Percentiles rank a stretch among this genome's conserved stretches.
phyloP scores from a whole-genome alignment of 805 yeast species.

The Phaffomyces antillensis region DNA sequence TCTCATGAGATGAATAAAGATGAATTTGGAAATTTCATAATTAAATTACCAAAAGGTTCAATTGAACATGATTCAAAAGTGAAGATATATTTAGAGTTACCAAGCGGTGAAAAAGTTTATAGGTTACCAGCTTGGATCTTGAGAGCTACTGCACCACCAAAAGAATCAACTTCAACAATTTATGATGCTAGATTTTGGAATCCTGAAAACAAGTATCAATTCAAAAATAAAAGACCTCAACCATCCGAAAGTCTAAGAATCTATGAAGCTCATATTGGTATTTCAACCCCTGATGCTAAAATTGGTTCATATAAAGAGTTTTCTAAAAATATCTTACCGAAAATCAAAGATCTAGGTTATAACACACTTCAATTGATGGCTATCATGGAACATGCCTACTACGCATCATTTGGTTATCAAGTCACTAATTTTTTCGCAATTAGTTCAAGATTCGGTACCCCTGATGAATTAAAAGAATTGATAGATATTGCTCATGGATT shows the following conservation, averaged over 20 bases:
- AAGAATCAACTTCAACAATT: conserved; percentile 37
- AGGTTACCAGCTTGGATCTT: conserved; percentile 86
- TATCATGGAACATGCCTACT: conserved; percentile 96
- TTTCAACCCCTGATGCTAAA: conserved; percentile 83
- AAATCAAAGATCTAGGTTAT: conserved; percentile 78
- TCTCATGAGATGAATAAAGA: conserved; percentile 51
- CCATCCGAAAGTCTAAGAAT: conserved; percentile 52
- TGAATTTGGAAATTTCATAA: conserved; percentile 63
- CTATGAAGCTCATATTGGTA: conserved; percentile 95
- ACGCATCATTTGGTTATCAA: conserved; percentile 97
- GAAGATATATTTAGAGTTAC: conserved; percentile 57
- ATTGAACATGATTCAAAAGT: conserved; percentile 79
- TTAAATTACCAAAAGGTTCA: conserved; percentile 55
- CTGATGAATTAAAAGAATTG: conserved; percentile 87
- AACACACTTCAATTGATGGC: conserved; percentile 96
- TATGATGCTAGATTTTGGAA: conserved; percentile 95
- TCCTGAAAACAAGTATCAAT: conserved; percentile 42
- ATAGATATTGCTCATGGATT: conserved; percentile 86
- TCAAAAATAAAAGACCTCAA: conserved; percentile 59
- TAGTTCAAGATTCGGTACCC: conserved; percentile 88
- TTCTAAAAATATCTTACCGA: conserved; percentile 73
- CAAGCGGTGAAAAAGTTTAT: conserved; percentile 65
- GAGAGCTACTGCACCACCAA: conserved; percentile 72
- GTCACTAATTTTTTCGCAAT: conserved; percentile 87
- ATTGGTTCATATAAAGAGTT: conserved; percentile 84